Base-by-base conservation (phyloP, 140 eudicot genomes). In the Cichorium intybus region DNA sequence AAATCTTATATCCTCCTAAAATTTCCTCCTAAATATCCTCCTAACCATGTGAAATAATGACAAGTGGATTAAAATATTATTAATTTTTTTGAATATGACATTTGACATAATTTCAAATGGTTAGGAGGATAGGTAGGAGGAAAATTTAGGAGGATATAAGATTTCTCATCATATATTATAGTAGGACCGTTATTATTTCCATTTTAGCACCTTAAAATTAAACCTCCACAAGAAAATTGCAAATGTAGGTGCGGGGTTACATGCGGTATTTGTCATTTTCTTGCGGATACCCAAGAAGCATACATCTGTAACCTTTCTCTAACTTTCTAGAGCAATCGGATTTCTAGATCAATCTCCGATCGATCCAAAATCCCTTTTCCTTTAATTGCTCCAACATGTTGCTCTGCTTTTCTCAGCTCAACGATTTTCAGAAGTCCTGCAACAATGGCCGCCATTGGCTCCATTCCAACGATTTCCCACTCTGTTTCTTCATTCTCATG, bases 401-500 rank as follows among this genome's bases (percentile, higher is more conserved):
- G 27, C 27, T 54, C 45, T 18, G 12, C 55, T 9, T 24, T 8
- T 28, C 67, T 61, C 60, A 34, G 16, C 54, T 49, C 14, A 23
- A 58, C 46, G 7, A 12, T 49, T 7, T 16, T 31, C 34, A 53
- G 20, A 17, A 35, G 23, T 55, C 58, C 16, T 45, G 28, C 79
- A 50, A 59, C 70, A 60, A 74, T 74, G 79, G 54, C 73, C 2
- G 47, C 60, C 33, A 81, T 69, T 87, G 78, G 84, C 24, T 68
- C 85, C 43, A 62, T 76, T 56, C 76, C 58, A 37, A 70, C 84
- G 22, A 49, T 76, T 66, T 58, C 78, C 1, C 27, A 43, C 79
- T 43, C 83, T 3, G 16, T 78, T 54, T 68, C 90, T 55, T 35
- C 82, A 60, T 60, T 52, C 54, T 24, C 47, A 17, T 15, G 49